Evolutionary conservation across 257 asterid species (phyloP).

Genomic region (Solanum sparsipilum): DNA sequence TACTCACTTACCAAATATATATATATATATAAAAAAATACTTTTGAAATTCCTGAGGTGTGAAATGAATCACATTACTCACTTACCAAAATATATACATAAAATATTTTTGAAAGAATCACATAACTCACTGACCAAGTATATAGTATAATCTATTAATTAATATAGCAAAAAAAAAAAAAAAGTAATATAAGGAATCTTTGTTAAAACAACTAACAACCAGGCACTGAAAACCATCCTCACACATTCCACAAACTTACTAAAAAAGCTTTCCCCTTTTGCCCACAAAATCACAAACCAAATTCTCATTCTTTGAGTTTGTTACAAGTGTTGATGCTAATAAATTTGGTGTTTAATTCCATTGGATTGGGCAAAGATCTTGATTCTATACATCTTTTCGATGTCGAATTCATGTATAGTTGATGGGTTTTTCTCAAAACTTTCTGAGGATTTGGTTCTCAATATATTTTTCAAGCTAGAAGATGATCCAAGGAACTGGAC

Average conservation of each 20-base stretch:
- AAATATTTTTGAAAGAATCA: neutral
- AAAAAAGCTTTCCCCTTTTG: neutral
- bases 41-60: neutral
- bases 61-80: neutral
- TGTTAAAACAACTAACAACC: neutral
- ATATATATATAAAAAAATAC: neutral
- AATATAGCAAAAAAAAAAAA: neutral
- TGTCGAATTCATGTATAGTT: neutral
- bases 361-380: neutral
- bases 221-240: neutral
- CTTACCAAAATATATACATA: neutral
- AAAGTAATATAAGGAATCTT: neutral
- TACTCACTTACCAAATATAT: neutral
- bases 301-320: neutral
- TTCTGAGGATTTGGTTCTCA: slow-evolving; percentile 73
- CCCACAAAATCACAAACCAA: neutral
- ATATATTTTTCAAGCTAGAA: slow-evolving; percentile 63
- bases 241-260: neutral
- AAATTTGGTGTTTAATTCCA: neutral
- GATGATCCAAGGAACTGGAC: slow-evolving; percentile 90
- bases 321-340: neutral
- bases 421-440: slow-evolving; percentile 42
- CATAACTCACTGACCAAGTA: neutral
- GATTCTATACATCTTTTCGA: slow-evolving; percentile 15
- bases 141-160: neutral